Evolutionary conservation across 148 eudicot genomes (phyloP).

Genomic region (Rhododendron ovatum): DNA sequence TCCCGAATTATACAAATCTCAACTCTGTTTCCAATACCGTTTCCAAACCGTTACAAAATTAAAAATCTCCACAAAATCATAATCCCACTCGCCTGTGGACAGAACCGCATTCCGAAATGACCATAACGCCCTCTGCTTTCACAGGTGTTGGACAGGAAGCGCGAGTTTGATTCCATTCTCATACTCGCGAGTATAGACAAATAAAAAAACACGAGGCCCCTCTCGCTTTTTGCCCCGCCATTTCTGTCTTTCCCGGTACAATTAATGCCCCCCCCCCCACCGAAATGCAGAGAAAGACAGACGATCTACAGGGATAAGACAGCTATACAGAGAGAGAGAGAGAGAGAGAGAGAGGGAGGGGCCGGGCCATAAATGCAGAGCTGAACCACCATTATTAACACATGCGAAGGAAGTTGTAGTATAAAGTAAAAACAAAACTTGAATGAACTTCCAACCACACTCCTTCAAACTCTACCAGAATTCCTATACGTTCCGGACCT

Average conservation of each 20-base stretch:
- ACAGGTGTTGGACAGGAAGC: neutral
- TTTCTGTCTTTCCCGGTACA: slow-evolving; percentile 20
- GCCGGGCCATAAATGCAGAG: slow-evolving; percentile 20
- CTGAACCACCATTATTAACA: slow-evolving; percentile 17
- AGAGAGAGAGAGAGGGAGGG: neutral
- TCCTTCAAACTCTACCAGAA: neutral
- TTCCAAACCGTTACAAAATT: slow-evolving; percentile 9
- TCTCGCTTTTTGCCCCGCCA: slow-evolving; percentile 13
- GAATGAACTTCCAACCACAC: neutral
- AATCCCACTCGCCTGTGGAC: neutral
- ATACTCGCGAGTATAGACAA: neutral
- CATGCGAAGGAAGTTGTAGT: neutral
- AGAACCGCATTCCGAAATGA: neutral
- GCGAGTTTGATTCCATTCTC: neutral
- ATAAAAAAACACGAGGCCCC: neutral
- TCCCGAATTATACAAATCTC: neutral
- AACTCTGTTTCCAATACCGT: neutral
- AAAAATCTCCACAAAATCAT: neutral
- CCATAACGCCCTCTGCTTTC: neutral
- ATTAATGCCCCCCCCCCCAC: slow-evolving; percentile 2
- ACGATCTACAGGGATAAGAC: neutral
- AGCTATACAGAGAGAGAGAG: neutral
- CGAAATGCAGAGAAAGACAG: neutral
- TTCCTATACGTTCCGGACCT: neutral
- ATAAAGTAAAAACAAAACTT: neutral